Evolutionary conservation across 2,329 filamentous ascomycete species (phyloP).

Genomic region (Aspergillus sp.): DNA sequence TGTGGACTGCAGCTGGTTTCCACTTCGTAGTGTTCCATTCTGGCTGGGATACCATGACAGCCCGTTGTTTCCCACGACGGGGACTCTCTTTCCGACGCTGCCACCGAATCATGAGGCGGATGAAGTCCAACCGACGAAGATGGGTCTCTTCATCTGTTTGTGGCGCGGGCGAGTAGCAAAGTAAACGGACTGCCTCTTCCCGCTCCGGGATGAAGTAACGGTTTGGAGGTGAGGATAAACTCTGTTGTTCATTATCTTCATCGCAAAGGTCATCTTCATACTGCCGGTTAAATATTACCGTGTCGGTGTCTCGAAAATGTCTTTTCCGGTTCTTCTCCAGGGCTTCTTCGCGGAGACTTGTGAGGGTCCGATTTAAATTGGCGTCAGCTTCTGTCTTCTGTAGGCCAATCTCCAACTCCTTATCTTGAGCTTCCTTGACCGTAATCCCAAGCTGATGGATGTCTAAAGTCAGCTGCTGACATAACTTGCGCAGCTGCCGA

Average conservation of each 20-base stretch:
- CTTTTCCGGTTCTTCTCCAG: conserved; percentile 17
- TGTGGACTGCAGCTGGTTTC: not conserved
- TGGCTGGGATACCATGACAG: not conserved
- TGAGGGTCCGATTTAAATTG: not conserved
- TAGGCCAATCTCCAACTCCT: conserved; percentile 1
- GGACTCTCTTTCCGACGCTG: conserved; percentile 12
- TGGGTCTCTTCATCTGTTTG: conserved; percentile 9
- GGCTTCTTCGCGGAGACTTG: not conserved
- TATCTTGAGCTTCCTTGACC: conserved; percentile 8
- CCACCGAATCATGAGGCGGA: conserved; percentile 13
- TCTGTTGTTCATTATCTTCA: not conserved
- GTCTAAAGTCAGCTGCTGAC: conserved; percentile 5
- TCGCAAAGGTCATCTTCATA: conserved; percentile 1
- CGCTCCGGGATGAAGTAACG: conserved; percentile 15
- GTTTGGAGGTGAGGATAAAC: not conserved
- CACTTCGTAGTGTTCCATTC: not conserved
- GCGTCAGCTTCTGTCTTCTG: conserved; percentile 14
- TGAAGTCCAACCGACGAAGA: not conserved
- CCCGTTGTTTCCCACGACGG: conserved; percentile 4
- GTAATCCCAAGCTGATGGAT: conserved; percentile 6
- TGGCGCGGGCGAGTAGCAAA: conserved; percentile 6
- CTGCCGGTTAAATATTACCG: conserved; percentile 20
- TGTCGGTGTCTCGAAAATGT: conserved; percentile 23
- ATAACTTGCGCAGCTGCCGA: conserved; percentile 2
- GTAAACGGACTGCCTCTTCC: conserved; percentile 10